A percentile compares a stretch with the other conserved stretches of the same genome.
phyloP scores from a whole-genome alignment of 805 yeast genomes.

The Dipodascus geniculatus region DNA sequence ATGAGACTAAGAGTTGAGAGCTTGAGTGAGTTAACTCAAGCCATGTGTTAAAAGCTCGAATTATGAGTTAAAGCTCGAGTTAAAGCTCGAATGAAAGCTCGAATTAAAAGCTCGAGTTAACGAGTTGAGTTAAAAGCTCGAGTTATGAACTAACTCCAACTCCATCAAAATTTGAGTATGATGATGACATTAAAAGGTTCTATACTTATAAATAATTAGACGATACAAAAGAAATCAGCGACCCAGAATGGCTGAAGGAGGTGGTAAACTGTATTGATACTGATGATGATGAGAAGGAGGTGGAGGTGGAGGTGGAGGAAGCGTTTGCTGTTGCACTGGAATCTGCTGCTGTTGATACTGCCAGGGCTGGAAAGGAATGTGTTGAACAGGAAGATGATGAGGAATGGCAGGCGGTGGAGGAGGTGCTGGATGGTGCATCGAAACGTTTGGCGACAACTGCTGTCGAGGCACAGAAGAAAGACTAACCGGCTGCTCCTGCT shows the following conservation, averaged over 20 bases:
- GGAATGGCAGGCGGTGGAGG: background rate
- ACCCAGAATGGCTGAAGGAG: background rate
- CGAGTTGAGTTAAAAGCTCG: too few relatives aligned
- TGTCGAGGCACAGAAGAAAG: background rate
- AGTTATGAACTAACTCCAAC: too few relatives aligned
- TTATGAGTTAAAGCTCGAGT: too few relatives aligned
- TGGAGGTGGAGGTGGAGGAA: background rate
- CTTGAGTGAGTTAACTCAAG: too few relatives aligned
- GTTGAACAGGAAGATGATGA: background rate
- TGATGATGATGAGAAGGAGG: background rate
- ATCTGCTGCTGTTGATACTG: background rate
- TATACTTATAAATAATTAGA: background rate
- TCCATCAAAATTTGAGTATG: too few relatives aligned
- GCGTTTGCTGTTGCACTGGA: background rate
- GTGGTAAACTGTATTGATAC: slow-evolving; percentile 1
- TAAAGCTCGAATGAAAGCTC: too few relatives aligned
- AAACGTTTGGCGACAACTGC: background rate
- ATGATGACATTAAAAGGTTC: background rate
- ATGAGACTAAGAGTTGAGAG: too few relatives aligned
- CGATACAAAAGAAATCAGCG: background rate
- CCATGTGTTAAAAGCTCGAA: too few relatives aligned
- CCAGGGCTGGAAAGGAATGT: slow-evolving; percentile 1
- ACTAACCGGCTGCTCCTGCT: background rate
- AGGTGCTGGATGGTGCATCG: background rate
- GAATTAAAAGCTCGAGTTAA: too few relatives aligned